Evolutionary conservation across 768 basidiomycete genomes (phyloP).

Genomic region (Hysterangium stoloniferum): DNA sequence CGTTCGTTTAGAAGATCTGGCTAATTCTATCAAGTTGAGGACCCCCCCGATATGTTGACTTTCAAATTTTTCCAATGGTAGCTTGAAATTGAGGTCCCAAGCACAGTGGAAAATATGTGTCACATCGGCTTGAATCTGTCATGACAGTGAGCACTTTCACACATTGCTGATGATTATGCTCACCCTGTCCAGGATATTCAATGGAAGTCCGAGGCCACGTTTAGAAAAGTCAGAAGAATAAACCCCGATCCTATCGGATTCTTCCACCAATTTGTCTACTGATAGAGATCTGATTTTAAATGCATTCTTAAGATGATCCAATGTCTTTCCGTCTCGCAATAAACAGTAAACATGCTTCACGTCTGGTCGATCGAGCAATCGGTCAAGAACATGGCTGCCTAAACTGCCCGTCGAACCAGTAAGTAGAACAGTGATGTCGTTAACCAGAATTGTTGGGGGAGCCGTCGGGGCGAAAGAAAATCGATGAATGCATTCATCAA

Average conservation of each 20-base stretch:
- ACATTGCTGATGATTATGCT: neutral
- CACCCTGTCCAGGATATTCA: neutral
- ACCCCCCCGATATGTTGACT: conserved; percentile 12
- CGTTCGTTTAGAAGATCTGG: conserved; percentile 4
- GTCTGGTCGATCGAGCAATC: neutral
- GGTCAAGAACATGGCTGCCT: neutral
- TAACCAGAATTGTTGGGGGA: neutral
- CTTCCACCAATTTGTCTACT: neutral
- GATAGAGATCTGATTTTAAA: neutral
- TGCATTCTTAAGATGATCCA: neutral
- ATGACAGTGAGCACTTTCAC: neutral
- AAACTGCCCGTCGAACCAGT: conserved; percentile 2
- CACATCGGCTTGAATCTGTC: neutral
- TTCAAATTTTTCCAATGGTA: conserved; percentile 12
- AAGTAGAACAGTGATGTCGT: neutral
- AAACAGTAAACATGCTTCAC: neutral
- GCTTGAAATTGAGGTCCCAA: conserved; percentile 13
- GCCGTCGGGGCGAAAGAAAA: neutral
- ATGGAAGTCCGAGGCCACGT: neutral
- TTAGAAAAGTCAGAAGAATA: conserved; percentile 2
- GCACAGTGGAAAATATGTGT: conserved; percentile 13
- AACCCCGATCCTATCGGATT: no score
- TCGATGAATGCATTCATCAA: neutral
- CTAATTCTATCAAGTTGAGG: conserved; percentile 14
- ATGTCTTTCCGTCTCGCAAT: neutral